Percentiles rank a stretch among this genome's conserved stretches.
Conservation (phyloP, 164 flowering plant genomes). For the Amborella trichopoda region DNA sequence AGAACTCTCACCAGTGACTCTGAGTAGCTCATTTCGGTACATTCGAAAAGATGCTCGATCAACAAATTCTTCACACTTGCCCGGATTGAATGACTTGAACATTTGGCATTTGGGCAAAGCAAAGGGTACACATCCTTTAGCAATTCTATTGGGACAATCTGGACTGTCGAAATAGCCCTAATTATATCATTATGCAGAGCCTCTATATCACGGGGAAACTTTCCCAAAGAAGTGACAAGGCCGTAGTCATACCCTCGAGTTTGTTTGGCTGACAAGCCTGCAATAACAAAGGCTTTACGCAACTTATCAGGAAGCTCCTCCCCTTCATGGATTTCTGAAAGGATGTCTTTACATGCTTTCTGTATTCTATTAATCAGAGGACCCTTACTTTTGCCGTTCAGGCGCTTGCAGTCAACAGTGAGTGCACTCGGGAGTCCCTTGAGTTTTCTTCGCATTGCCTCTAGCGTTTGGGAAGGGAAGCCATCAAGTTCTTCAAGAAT, state of each 20-base stretch:
- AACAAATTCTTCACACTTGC: slow-evolving; percentile 30
- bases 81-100: slow-evolving; percentile 21
- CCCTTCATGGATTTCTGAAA: slow-evolving; percentile 26
- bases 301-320: slow-evolving; percentile 38
- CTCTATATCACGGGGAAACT: slow-evolving; percentile 34
- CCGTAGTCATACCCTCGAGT: slow-evolving; percentile 12
- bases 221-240: slow-evolving; percentile 18
- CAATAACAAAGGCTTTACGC: slow-evolving; percentile 59
- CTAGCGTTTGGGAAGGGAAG: slow-evolving; percentile 23
- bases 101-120: slow-evolving; percentile 33
- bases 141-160: slow-evolving; percentile 20
- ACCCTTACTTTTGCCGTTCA: slow-evolving; percentile 15
- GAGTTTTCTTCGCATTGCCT: slow-evolving; percentile 58
- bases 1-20: slow-evolving; percentile 27
- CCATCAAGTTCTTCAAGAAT: slow-evolving; percentile 35
- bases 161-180: slow-evolving; percentile 41
- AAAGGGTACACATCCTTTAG: slow-evolving; percentile 27
- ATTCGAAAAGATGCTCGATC: slow-evolving; percentile 57
- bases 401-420: slow-evolving; percentile 3
- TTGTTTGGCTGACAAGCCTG: slow-evolving; percentile 33
- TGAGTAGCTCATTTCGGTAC: slow-evolving; percentile 56
- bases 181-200: slow-evolving; percentile 47
- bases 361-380: slow-evolving; percentile 21
- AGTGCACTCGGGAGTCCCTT: slow-evolving; percentile 18
- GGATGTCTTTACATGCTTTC: slow-evolving; percentile 24